These are phyloP conservation scores for Leishmania martiniquensis DNA, from an alignment of 208 protist genomes.

Conservation along the genomic window DNA sequence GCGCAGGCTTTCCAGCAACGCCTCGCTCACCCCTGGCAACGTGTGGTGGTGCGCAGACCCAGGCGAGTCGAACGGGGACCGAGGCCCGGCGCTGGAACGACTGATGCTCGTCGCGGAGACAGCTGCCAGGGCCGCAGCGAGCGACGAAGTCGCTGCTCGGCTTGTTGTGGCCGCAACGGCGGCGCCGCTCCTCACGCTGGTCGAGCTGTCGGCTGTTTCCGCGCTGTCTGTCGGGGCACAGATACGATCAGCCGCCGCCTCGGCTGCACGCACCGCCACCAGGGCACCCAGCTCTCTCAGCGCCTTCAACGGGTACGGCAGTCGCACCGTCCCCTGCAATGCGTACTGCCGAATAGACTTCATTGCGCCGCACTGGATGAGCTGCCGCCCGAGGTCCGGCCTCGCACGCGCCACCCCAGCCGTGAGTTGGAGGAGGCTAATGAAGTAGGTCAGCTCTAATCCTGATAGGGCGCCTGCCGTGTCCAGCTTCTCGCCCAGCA, in stretches of 20 bases:
- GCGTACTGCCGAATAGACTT: constrained; percentile 46
- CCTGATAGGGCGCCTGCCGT: constrained; percentile 6
- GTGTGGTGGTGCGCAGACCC: background rate
- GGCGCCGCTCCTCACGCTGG: background rate
- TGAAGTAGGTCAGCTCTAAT: constrained; percentile 38
- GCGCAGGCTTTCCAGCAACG: constrained; percentile 13
- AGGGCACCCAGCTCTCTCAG: constrained; percentile 60
- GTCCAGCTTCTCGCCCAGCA: constrained; percentile 21
- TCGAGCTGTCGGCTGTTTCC: no score
- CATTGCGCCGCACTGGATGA: constrained; percentile 52
- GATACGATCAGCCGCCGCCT: constrained; percentile 19
- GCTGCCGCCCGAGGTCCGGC: constrained; percentile 40
- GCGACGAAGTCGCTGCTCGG: background rate
- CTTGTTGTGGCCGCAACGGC: background rate
- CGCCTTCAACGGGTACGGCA: constrained; percentile 48
- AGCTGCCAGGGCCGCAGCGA: constrained; percentile 9
- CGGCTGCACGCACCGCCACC: constrained; percentile 28
- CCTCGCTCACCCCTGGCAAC: constrained; percentile 13
- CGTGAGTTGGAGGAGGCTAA: constrained; percentile 45
- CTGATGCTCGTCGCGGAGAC: background rate
- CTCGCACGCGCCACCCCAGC: constrained; percentile 39
- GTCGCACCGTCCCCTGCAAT: constrained; percentile 35
- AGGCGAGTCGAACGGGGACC: constrained; percentile 1
- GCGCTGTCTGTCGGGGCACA: background rate
- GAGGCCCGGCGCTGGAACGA: background rate